A percentile compares a stretch with the other conserved stretches of the same genome.
Evolutionary conservation across 148 eudicot species (phyloP).

Genomic region (Chenopodium quinoa): DNA sequence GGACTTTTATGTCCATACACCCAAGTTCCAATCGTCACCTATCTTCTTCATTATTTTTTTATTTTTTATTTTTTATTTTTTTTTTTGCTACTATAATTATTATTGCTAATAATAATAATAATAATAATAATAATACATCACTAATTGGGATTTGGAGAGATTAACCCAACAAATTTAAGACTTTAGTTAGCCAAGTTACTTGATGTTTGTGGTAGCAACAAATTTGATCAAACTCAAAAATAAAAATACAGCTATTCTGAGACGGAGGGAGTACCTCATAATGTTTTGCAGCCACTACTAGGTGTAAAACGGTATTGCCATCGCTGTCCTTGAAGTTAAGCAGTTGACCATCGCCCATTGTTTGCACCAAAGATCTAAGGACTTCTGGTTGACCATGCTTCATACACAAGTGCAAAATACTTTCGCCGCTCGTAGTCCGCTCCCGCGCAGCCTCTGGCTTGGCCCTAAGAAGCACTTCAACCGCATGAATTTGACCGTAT

Average conservation of each 20-base stretch:
- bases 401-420: constrained; percentile 34
- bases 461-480: constrained; percentile 20
- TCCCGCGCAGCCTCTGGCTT: constrained; percentile 27
- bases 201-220: too few relatives aligned
- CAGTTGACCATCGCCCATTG: constrained; percentile 15
- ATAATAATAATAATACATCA: too few relatives aligned
- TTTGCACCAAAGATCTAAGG: constrained; percentile 9
- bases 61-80: too few relatives aligned
- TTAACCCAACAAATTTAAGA: too few relatives aligned
- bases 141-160: too few relatives aligned
- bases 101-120: too few relatives aligned
- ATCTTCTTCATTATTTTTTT: too few relatives aligned
- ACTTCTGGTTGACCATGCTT: constrained; percentile 17
- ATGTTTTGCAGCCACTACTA: constrained; percentile 26
- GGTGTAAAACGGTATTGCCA: constrained; percentile 36
- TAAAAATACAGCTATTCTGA: too few relatives aligned
- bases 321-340: constrained; percentile 18
- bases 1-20: too few relatives aligned
- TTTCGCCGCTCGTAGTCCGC: constrained; percentile 17
- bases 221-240: neutral
- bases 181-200: too few relatives aligned
- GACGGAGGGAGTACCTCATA: constrained; percentile 8
- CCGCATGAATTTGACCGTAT: constrained; percentile 24
- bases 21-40: too few relatives aligned
- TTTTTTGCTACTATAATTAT: too few relatives aligned